Conservation (phyloP, 2,329 filamentous ascomycete species). For the Colletotrichum gloeosporioides region DNA sequence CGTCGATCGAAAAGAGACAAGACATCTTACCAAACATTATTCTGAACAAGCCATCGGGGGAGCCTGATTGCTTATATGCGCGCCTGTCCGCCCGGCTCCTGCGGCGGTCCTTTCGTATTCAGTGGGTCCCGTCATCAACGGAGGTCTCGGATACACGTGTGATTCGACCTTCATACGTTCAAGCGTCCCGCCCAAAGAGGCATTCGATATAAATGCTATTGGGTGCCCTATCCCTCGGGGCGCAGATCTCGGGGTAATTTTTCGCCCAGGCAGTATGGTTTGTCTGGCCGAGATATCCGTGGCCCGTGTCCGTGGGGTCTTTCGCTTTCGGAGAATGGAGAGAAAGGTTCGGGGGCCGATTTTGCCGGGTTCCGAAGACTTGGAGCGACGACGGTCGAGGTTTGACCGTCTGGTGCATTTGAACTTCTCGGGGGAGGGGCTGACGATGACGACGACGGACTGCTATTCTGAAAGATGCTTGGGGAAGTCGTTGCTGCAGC, state of each 20-base stretch:
- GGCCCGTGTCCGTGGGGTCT: not conserved
- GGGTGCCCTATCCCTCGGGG: not conserved
- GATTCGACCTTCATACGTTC: not conserved
- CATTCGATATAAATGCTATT: not conserved
- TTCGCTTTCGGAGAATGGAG: not conserved
- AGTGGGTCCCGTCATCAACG: not conserved
- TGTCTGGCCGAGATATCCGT: constrained; percentile 5
- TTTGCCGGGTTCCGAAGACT: not conserved
- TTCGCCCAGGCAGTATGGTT: not conserved
- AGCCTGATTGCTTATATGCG: not conserved
- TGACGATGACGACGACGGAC: not conserved
- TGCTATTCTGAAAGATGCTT: not conserved
- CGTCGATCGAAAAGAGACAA: not conserved
- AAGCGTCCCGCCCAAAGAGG: not conserved
- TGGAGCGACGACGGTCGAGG: not conserved
- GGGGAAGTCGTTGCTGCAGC: too few relatives aligned
- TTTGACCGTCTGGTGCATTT: not conserved
- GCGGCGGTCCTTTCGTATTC: not conserved
- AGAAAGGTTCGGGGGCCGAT: not conserved
- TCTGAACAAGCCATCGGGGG: not conserved
- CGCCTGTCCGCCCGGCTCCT: not conserved
- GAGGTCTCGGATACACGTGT: not conserved
- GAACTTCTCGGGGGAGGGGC: not conserved
- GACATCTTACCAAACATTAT: not conserved
- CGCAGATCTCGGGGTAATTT: not conserved